A percentile compares a stretch with the other conserved stretches of the same genome.
Conservation (phyloP, 78 protist genomes). For the Dictyostelium purpureum region DNA sequence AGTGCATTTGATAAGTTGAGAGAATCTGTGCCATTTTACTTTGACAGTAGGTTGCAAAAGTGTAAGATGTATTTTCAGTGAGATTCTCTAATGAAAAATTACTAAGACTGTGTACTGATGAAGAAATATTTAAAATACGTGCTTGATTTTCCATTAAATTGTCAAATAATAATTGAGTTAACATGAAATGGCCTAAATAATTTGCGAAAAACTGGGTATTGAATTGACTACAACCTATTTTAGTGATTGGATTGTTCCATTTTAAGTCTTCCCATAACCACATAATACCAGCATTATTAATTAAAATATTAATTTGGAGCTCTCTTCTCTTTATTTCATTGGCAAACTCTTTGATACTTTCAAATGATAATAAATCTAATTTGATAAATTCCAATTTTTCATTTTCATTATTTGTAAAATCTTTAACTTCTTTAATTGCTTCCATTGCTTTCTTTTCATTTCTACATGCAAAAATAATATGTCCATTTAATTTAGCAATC, state of each 20-base stretch:
- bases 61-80: background rate
- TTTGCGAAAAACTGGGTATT: slow-evolving; percentile 70
- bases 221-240: background rate
- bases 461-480: slow-evolving; percentile 67
- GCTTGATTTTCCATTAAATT: slow-evolving; percentile 2
- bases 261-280: slow-evolving; percentile 49
- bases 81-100: background rate
- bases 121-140: slow-evolving; percentile 19
- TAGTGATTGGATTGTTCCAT: slow-evolving; percentile 40
- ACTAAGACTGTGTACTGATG: slow-evolving; percentile 33
- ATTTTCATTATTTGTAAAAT: slow-evolving; percentile 12
- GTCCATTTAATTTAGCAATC: slow-evolving; percentile 54
- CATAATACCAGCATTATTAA: slow-evolving; percentile 77
- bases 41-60: slow-evolving; percentile 50
- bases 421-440: slow-evolving; percentile 45
- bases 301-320: slow-evolving; percentile 11
- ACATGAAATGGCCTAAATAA: slow-evolving; percentile 70
- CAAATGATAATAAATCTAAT: slow-evolving; percentile 60
- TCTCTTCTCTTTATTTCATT: background rate
- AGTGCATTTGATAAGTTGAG: slow-evolving; percentile 7
- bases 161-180: slow-evolving; percentile 17
- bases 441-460: slow-evolving; percentile 32
- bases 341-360: slow-evolving; percentile 17
- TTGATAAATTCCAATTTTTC: slow-evolving; percentile 42
- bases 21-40: slow-evolving; percentile 44